These are phyloP conservation scores for Diaporthe sp. DNA, from an alignment of 2,329 filamentous ascomycete species.

Conservation along the genomic window DNA sequence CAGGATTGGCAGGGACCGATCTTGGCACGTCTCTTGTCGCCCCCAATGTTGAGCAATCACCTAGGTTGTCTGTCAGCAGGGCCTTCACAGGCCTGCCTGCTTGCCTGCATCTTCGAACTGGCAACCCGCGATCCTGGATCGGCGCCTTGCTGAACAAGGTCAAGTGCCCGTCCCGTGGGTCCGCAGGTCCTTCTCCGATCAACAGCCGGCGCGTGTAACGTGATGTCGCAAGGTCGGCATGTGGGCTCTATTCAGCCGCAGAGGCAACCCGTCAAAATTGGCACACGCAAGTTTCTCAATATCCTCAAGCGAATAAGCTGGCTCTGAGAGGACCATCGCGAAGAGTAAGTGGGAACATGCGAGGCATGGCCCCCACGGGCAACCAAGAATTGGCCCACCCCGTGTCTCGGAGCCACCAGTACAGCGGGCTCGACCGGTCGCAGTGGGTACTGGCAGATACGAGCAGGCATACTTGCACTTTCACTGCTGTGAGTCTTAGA, in stretches of 20 bases:
- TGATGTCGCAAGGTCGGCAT: not conserved
- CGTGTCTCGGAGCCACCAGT: not conserved
- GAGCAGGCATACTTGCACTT: not conserved
- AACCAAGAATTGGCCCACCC: not conserved
- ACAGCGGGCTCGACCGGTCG: not conserved
- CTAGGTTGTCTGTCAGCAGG: not conserved
- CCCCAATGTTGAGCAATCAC: not conserved
- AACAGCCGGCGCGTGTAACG: not conserved
- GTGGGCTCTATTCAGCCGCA: not conserved
- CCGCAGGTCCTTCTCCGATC: not conserved
- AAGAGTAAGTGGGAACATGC: not conserved
- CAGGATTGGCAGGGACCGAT: constrained; percentile 1
- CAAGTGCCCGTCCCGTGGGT: not conserved
- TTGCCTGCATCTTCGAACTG: not conserved
- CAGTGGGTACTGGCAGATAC: not conserved
- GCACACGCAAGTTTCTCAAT: not conserved
- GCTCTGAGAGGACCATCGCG: not conserved
- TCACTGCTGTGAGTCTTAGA: not conserved
- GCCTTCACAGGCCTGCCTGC: not conserved
- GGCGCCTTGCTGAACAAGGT: not conserved
- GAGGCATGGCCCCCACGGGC: not conserved
- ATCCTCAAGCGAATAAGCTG: not conserved
- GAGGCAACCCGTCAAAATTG: not conserved
- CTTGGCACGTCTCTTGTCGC: constrained; percentile 16
- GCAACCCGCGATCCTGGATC: not conserved